A percentile compares a stretch with the other conserved stretches of the same genome.
These are phyloP conservation scores for Rhodotorula sp. DNA, from an alignment of 1,284 basidiomycete genomes.

Conservation along the genomic window DNA sequence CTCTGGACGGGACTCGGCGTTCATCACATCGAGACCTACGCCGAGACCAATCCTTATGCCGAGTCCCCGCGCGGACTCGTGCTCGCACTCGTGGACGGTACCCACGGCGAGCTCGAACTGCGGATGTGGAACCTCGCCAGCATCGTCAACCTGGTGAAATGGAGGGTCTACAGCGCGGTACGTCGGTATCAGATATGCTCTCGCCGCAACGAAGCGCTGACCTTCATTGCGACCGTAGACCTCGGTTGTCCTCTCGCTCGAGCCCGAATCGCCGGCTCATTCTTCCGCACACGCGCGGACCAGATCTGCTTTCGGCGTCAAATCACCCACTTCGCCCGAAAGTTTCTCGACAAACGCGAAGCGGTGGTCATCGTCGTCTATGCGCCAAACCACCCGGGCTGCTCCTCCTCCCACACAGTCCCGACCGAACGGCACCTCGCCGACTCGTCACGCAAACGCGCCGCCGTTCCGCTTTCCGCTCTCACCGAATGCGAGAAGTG, in stretches of 20 bases:
- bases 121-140: conserved; percentile 33
- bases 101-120: conserved; percentile 2
- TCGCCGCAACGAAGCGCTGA: neutral
- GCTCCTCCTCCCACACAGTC: no score
- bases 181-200: neutral
- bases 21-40: conserved; percentile 20
- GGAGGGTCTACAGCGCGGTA: conserved; percentile 17
- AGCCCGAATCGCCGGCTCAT: neutral
- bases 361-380: neutral
- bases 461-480: neutral
- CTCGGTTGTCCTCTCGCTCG: neutral
- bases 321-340: neutral
- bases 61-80: conserved; percentile 17
- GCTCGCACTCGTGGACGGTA: conserved; percentile 6
- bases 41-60: conserved; percentile 4
- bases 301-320: neutral
- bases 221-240: neutral
- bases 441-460: no score
- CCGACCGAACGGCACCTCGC: neutral
- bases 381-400: neutral
- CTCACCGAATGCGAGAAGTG: neutral
- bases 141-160: conserved; percentile 31
- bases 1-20: conserved; percentile 31
- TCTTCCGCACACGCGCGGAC: neutral
- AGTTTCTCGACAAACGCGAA: neutral